These are phyloP conservation scores for Circinella minor DNA, from an alignment of 371 early-diverging fungal genomes.

Conservation along the genomic window DNA sequence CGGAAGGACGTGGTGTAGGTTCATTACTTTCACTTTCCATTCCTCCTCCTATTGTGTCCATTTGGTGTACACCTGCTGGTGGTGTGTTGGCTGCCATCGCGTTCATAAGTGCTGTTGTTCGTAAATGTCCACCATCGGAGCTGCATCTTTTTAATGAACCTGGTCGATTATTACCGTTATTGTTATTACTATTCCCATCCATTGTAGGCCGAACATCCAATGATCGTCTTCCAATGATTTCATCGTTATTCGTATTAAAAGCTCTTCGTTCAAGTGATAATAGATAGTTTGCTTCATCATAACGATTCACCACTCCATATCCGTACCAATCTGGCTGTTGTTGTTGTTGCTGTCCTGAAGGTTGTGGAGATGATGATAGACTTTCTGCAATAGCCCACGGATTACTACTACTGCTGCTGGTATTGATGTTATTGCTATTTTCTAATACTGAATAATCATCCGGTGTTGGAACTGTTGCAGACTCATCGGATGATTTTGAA, in stretches of 20 bases:
- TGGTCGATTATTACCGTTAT: constrained; percentile 2
- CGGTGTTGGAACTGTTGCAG: background rate
- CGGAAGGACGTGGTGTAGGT: constrained; percentile 30
- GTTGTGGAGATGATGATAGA: constrained; percentile 16
- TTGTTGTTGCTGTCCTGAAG: constrained; percentile 28
- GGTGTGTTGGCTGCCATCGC: constrained; percentile 41
- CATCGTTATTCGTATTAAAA: constrained; percentile 19
- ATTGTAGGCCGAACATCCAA: background rate
- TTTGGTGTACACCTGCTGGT: background rate
- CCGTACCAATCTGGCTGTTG: constrained; percentile 33
- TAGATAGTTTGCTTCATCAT: constrained; percentile 40
- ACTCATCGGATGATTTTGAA: constrained; percentile 28
- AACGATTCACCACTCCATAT: constrained; percentile 29
- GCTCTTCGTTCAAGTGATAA: constrained; percentile 47
- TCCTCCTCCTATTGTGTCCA: background rate
- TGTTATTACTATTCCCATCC: constrained; percentile 11
- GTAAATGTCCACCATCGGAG: constrained; percentile 46
- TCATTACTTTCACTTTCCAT: constrained; percentile 16
- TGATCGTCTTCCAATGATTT: constrained; percentile 11
- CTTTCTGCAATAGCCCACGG: constrained; percentile 13
- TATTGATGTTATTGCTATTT: background rate
- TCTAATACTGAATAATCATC: constrained; percentile 1
- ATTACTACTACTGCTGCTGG: background rate
- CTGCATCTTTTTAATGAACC: constrained; percentile 41
- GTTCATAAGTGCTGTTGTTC: constrained; percentile 46